Evolutionary conservation across 495 filamentous ascomycete genomes (phyloP).

Genomic region (Hypoxylon rickii): DNA sequence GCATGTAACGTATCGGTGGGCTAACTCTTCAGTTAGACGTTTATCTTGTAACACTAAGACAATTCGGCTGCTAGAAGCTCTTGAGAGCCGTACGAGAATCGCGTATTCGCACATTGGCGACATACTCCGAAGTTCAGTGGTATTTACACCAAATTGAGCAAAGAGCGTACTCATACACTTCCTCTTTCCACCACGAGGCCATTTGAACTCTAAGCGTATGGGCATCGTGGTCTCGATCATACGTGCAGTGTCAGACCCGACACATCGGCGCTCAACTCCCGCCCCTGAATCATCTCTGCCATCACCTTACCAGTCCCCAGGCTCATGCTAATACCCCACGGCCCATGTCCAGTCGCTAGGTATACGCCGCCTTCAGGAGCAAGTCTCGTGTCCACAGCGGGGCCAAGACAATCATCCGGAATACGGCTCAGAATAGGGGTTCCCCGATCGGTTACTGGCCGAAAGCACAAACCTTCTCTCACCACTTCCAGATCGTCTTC

Average conservation of each 20-base stretch:
- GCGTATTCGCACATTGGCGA: too few relatives aligned
- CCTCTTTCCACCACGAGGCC: too few relatives aligned
- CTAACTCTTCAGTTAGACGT: too few relatives aligned
- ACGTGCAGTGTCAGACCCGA: conserved; percentile 43
- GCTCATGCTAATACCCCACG: conserved; percentile 68
- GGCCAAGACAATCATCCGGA: conserved; percentile 57
- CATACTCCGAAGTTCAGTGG: too few relatives aligned
- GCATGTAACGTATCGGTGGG: too few relatives aligned
- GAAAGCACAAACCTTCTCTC: conserved; percentile 70
- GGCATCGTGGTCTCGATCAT: too few relatives aligned
- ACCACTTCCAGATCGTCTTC: conserved; percentile 64
- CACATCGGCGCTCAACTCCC: conserved; percentile 55
- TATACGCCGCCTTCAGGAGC: conserved; percentile 65
- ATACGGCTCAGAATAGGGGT: conserved; percentile 64
- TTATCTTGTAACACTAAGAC: too few relatives aligned
- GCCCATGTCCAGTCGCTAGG: conserved; percentile 73
- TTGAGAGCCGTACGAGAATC: too few relatives aligned
- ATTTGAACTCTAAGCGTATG: too few relatives aligned
- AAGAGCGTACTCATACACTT: too few relatives aligned
- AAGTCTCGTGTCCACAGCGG: conserved; percentile 45
- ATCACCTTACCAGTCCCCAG: conserved; percentile 71
- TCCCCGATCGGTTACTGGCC: conserved; percentile 67
- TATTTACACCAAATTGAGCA: too few relatives aligned
- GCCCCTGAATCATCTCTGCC: conserved; percentile 63
- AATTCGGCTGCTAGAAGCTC: too few relatives aligned